Conservation (phyloP, 352 stramenopile genomes). For the Elongisporangium prolatum region DNA sequence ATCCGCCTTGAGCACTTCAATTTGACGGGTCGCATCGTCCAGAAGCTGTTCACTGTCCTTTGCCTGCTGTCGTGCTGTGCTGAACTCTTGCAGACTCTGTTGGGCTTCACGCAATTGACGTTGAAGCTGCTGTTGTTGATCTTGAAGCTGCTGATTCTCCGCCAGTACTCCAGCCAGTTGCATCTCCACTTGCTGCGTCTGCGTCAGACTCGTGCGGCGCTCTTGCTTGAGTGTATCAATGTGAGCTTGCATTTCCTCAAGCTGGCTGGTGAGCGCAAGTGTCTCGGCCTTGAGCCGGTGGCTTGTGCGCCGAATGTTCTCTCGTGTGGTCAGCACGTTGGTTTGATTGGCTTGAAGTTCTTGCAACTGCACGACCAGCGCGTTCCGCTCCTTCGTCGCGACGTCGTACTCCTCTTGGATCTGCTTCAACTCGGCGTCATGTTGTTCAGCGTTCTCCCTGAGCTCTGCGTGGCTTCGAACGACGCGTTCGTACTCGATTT, state of each 20-base stretch:
- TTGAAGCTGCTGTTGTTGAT: conserved; percentile 20
- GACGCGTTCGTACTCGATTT: conserved; percentile 12
- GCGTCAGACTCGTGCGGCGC: conserved; percentile 7
- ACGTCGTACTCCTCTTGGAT: not conserved
- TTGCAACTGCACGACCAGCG: not conserved
- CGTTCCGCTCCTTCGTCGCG: not conserved
- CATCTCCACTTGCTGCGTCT: conserved; percentile 32
- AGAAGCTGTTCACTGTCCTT: conserved; percentile 17
- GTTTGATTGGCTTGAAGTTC: not conserved
- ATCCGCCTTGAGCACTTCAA: conserved; percentile 27
- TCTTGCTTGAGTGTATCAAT: not conserved
- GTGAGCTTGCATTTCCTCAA: not conserved
- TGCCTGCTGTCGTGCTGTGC: conserved; percentile 8
- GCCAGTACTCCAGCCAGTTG: conserved; percentile 16
- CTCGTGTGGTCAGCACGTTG: not conserved
- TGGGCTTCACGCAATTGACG: conserved; percentile 11
- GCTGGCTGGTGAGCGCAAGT: not conserved
- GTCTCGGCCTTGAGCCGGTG: not conserved
- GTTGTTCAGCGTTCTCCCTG: not conserved
- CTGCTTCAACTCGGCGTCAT: not conserved
- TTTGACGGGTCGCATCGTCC: conserved; percentile 26
- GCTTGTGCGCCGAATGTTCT: not conserved
- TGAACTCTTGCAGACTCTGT: conserved; percentile 10
- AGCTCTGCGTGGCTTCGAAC: not conserved
- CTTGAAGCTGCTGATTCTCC: conserved; percentile 18